phyloP scores from a whole-genome alignment of 2,329 filamentous ascomycete species.

The Colletotrichum cuscutae region DNA sequence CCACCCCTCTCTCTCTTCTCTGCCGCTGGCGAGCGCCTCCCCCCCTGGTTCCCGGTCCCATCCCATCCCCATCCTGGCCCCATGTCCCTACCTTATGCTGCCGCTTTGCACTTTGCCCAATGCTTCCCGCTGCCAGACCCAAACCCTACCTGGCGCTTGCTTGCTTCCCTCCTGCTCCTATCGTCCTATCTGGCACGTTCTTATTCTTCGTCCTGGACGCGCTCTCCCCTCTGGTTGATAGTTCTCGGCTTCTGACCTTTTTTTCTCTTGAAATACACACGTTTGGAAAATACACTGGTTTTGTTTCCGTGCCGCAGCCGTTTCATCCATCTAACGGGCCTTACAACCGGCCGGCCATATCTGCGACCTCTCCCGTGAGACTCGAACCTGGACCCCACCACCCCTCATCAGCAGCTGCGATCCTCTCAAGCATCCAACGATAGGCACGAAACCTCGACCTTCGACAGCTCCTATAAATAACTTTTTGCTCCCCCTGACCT shows the following conservation, averaged over 20 bases:
- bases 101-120: conserved; percentile 16
- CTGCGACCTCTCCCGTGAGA: conserved; percentile 28
- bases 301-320: conserved; percentile 17
- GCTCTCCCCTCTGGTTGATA: conserved; percentile 1
- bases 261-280: not conserved
- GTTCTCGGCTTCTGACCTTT: not conserved
- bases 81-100: conserved; percentile 17
- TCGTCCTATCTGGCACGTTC: conserved; percentile 31
- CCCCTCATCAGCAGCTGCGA: conserved; percentile 28
- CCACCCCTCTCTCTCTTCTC: not conserved
- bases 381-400: conserved; percentile 31
- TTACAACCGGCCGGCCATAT: conserved; percentile 31
- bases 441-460: conserved; percentile 33
- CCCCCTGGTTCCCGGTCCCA: conserved; percentile 16
- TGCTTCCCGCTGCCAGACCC: conserved; percentile 18
- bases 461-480: conserved; percentile 40
- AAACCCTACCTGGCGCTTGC: conserved; percentile 24
- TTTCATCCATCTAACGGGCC: conserved; percentile 24
- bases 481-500: conserved; percentile 24
- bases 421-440: conserved; percentile 27
- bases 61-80: conserved; percentile 1
- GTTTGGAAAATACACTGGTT: not conserved
- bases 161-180: not conserved
- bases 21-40: conserved; percentile 24
- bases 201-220: conserved; percentile 20